Percentiles rank a stretch among this genome's conserved stretches.
Conservation (phyloP, 805 yeast species). For the Kodamaea fukazawae region DNA sequence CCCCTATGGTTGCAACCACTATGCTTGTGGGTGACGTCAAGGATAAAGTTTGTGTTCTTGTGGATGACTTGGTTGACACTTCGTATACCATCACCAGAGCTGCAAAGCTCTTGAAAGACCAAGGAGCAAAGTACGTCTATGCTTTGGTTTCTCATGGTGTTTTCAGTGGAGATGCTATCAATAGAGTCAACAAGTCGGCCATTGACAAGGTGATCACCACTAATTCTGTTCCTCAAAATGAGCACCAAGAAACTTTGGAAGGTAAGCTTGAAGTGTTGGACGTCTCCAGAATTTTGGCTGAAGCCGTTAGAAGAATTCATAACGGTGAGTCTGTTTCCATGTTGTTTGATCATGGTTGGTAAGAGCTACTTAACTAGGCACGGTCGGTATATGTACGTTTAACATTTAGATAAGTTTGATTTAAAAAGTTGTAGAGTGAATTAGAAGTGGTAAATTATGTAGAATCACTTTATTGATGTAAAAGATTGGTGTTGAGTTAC, state of each 20-base stretch:
- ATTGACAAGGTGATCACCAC: constrained; percentile 87
- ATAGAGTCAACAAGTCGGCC: constrained; percentile 59
- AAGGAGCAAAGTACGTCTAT: constrained; percentile 84
- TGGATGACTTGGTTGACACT: constrained; percentile 94
- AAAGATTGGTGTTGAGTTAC: too few species aligned
- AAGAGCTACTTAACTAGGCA: constrained; percentile 1
- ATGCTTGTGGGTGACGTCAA: constrained; percentile 96
- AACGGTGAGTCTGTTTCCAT: constrained; percentile 95
- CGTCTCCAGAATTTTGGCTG: constrained; percentile 85
- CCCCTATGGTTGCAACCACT: constrained; percentile 64
- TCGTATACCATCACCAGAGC: constrained; percentile 90
- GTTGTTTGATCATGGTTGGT: constrained; percentile 84
- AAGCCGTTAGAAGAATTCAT: constrained; percentile 92
- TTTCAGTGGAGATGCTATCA: constrained; percentile 87
- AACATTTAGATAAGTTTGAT: not conserved
- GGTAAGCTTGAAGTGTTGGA: constrained; percentile 77
- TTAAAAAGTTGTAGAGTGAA: too few species aligned
- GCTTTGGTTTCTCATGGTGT: constrained; percentile 92
- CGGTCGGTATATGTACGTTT: not conserved
- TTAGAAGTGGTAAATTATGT: too few species aligned
- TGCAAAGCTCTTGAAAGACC: constrained; percentile 85
- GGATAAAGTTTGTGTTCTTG: constrained; percentile 79
- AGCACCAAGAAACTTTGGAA: constrained; percentile 49
- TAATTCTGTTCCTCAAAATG: constrained; percentile 84
- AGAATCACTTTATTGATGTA: too few species aligned